Evolutionary conservation across 2,329 filamentous ascomycete genomes (phyloP), one percentile per base, ranked within the genome.

Genomic region (Colletotrichum magnum): DNA sequence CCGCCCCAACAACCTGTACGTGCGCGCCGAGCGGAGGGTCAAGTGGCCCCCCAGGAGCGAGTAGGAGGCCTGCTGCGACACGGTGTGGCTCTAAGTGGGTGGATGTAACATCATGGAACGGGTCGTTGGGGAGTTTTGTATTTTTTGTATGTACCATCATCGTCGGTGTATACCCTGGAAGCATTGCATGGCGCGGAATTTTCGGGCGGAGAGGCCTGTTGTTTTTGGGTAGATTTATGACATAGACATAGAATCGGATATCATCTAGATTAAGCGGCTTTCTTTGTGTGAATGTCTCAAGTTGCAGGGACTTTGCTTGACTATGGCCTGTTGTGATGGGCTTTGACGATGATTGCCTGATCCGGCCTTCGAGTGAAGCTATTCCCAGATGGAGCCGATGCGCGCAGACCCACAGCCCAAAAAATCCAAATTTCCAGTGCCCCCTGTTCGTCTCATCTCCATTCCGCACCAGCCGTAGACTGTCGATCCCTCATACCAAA

Each of bases 1-100:
- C 67, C 75, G 87, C 21, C 87, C 87, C 1, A 82, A 82, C 41
- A 89, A 89, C 73, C 63, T 89, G 54, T 89, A 86, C 70, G 85
- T 87, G 2, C 75, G 80, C 21, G 85, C 87, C 0, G 80, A 85
- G 74, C 83, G 77, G 73, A 79, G 87, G 28, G 79, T 81, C 21
- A 84, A 83, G 75, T 87, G 85, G 83, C 86, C 86, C 2, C 74
- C 77, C 3, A 75, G 52, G 67, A 71, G 68, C 24, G 66, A 69
- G 39, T 60, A 48, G 10, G 16, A 48, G 10, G 16, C 18, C 12
- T 7, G 45, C 16, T 10, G 50, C 48, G 28, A 7, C 52, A 60
- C 16, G 12, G 10, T 10, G 41, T 12, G 18, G 5, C 16, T 21
- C 15, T 6, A 2, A 24, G n/a, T 48, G 45, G n/a, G 16, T 24